Evolutionary conservation across 2,329 filamentous ascomycete genomes (phyloP).

Genomic region (Aphanoascus verrucosus): DNA sequence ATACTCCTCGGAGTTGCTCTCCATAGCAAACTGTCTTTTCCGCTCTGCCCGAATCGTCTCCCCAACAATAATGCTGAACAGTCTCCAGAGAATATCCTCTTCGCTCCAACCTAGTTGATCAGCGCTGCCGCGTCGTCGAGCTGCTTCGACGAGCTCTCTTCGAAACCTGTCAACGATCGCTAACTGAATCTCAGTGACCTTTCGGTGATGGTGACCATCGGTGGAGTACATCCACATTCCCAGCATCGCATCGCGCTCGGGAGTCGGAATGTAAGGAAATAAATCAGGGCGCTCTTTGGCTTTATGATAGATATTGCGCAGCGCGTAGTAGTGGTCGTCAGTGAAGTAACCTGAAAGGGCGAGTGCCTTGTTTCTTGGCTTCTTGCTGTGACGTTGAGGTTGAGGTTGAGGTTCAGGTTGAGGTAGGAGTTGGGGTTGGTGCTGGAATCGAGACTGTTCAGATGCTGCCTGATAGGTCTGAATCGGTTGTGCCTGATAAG

Average conservation of each 20-base stretch:
- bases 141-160: slow-evolving; percentile 27
- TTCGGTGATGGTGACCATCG: slow-evolving; percentile 31
- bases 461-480: not conserved
- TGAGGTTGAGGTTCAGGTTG: not conserved
- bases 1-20: not conserved
- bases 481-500: not conserved
- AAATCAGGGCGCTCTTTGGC: slow-evolving; percentile 30
- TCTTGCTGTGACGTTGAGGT: not conserved
- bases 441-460: not conserved
- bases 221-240: slow-evolving; percentile 36
- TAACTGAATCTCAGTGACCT: slow-evolving; percentile 34
- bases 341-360: slow-evolving; percentile 33
- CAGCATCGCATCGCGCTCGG: slow-evolving; percentile 30
- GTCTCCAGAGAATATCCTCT: slow-evolving; percentile 34
- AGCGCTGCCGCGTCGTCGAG: slow-evolving; percentile 28
- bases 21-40: slow-evolving; percentile 18
- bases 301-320: slow-evolving; percentile 31
- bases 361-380: slow-evolving; percentile 18
- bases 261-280: slow-evolving; percentile 29
- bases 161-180: slow-evolving; percentile 34
- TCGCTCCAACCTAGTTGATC: slow-evolving; percentile 36
- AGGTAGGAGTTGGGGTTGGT: no score
- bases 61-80: slow-evolving; percentile 40
- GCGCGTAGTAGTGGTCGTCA: slow-evolving; percentile 31
- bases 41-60: slow-evolving; percentile 36